phyloP scores from a whole-genome alignment of 2,329 filamentous ascomycete species.

The Pseudogymnoascus sp. region DNA sequence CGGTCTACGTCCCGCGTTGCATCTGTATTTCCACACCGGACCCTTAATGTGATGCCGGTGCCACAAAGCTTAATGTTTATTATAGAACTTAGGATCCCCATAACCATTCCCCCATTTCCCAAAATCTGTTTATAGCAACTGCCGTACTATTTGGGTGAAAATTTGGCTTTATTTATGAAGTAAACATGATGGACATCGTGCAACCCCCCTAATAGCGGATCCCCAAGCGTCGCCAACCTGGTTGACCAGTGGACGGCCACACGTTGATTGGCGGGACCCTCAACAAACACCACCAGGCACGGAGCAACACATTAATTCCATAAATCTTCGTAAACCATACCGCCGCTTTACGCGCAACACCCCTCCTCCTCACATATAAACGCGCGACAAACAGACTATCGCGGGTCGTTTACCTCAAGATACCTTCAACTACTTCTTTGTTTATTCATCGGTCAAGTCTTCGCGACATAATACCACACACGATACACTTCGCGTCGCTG shows the following conservation, averaged over 20 bases:
- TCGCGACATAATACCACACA: background rate
- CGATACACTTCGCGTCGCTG: background rate
- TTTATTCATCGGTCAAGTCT: background rate
- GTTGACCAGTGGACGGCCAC: background rate
- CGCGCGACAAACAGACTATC: background rate
- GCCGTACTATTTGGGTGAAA: background rate
- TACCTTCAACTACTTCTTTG: background rate
- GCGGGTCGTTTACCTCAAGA: background rate
- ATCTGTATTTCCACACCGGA: background rate
- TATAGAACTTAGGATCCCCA: background rate
- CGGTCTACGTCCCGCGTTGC: background rate
- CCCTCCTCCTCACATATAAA: background rate
- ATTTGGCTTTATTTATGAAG: background rate
- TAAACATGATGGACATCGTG: constrained; percentile 6
- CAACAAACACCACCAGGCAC: constrained; percentile 2
- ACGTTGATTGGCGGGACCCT: constrained; percentile 1
- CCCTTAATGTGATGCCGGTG: background rate
- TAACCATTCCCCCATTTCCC: background rate
- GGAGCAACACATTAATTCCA: constrained; percentile 4
- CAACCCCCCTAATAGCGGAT: constrained; percentile 3
- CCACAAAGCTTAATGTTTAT: constrained; percentile 1
- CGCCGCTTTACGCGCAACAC: constrained; percentile 5
- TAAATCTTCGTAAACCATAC: constrained; percentile 7
- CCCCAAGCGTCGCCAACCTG: background rate
- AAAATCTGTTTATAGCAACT: background rate